A percentile compares a stretch with the other conserved stretches of the same genome.
These are phyloP conservation scores for Alternaria arbusti DNA, from an alignment of 2,329 filamentous ascomycete species.

Conservation along the genomic window DNA sequence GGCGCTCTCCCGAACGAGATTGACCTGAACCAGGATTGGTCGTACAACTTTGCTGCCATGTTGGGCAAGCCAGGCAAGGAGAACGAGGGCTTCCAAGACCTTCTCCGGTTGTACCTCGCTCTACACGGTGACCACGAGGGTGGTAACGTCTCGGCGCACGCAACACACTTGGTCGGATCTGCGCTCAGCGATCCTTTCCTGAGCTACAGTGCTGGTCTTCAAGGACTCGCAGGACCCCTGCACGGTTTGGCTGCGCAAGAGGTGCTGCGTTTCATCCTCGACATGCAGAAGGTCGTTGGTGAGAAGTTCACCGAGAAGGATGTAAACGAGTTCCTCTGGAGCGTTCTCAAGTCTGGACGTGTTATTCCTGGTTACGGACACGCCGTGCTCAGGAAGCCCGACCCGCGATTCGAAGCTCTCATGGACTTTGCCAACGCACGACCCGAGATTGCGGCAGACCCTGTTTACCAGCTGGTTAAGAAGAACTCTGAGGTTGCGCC, in stretches of 20 bases:
- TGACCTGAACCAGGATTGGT: slow-evolving; percentile 90
- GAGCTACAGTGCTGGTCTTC: slow-evolving; percentile 92
- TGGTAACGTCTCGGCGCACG: slow-evolving; percentile 94
- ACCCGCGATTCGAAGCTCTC: slow-evolving; percentile 92
- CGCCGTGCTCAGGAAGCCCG: slow-evolving; percentile 93
- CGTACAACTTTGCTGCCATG: slow-evolving; percentile 98
- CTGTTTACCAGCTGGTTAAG: slow-evolving; percentile 92
- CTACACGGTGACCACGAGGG: slow-evolving; percentile 98
- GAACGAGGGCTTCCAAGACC: slow-evolving; percentile 93
- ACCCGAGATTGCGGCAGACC: slow-evolving; percentile 83
- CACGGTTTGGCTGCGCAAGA: slow-evolving; percentile 96
- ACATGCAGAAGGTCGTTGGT: slow-evolving; percentile 92
- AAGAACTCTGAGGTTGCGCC: slow-evolving; percentile 92
- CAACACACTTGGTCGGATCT: slow-evolving; percentile 93
- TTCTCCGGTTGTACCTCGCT: slow-evolving; percentile 91
- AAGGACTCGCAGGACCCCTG: slow-evolving; percentile 92
- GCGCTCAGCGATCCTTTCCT: slow-evolving; percentile 95
- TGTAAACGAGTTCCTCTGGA: slow-evolving; percentile 89
- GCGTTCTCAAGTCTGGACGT: slow-evolving; percentile 88
- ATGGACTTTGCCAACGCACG: slow-evolving; percentile 93
- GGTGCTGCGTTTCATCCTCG: slow-evolving; percentile 93
- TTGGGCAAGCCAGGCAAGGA: slow-evolving; percentile 87
- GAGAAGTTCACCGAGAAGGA: slow-evolving; percentile 78
- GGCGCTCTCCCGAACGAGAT: slow-evolving; percentile 76
- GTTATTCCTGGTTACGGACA: slow-evolving; percentile 96